These are phyloP conservation scores for Sungouiozyma intestinalis DNA, from an alignment of 805 yeast species.

Conservation along the genomic window DNA sequence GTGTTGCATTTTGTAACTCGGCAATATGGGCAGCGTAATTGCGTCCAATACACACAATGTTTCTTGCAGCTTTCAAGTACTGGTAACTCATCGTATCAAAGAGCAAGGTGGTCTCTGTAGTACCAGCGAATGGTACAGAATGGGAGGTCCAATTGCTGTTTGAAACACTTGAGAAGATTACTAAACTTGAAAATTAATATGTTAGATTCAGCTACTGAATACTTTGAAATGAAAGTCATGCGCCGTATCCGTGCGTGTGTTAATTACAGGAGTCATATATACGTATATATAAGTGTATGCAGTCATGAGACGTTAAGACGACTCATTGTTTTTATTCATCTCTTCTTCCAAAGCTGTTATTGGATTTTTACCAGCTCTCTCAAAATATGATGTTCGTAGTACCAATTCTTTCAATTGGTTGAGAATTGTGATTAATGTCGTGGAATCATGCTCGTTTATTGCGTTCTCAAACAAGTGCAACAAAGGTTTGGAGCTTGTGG, in stretches of 20 bases:
- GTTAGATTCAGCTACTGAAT: too few species aligned
- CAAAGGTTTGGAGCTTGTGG: neutral
- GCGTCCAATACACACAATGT: conserved; percentile 90
- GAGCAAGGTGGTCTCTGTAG: too few species aligned
- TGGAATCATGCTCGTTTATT: conserved; percentile 4
- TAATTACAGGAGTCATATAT: too few species aligned
- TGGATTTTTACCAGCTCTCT: conserved; percentile 3
- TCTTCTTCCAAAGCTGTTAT: conserved; percentile 1
- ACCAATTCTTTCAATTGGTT: neutral
- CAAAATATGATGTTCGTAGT: neutral
- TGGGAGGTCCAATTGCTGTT: too few species aligned
- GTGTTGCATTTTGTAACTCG: conserved; percentile 74
- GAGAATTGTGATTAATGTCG: neutral
- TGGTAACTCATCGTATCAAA: conserved; percentile 33
- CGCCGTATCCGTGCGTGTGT: too few species aligned
- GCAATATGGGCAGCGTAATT: conserved; percentile 94
- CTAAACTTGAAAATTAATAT: too few species aligned
- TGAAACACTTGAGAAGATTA: too few species aligned
- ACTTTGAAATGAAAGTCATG: too few species aligned
- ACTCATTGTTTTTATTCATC: neutral
- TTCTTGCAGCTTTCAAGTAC: conserved; percentile 55
- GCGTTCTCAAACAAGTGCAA: conserved; percentile 13
- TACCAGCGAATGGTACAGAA: too few species aligned
- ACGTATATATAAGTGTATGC: neutral
- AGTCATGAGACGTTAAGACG: neutral